These are phyloP conservation scores for Rhodotorula kratochvilovae DNA, from an alignment of 768 basidiomycete genomes.

Conservation along the genomic window DNA sequence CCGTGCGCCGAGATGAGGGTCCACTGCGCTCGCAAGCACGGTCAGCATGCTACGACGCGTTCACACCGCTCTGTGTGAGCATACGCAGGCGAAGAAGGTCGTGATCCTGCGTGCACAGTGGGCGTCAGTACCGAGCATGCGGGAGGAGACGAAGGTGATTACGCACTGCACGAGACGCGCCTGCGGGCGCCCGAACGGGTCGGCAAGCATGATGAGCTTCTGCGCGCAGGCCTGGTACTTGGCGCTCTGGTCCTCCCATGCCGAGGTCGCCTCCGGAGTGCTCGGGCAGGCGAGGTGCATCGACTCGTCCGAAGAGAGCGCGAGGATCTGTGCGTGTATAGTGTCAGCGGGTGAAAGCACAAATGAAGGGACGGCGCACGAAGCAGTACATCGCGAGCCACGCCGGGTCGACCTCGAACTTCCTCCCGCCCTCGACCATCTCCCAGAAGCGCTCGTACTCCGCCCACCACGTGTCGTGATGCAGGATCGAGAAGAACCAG, in stretches of 20 bases:
- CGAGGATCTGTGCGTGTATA: conserved; percentile 18
- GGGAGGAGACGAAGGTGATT: rapidly evolving
- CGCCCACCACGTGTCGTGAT: not conserved
- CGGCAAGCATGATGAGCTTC: conserved; percentile 12
- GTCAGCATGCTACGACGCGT: too few relatives aligned
- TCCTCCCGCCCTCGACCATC: conserved; percentile 16
- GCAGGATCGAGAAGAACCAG: conserved; percentile 9
- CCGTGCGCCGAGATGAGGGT: conserved; percentile 10
- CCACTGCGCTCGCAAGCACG: not conserved
- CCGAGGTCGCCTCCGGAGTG: not conserved
- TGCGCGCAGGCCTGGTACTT: conserved; percentile 17
- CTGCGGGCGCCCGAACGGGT: conserved; percentile 17
- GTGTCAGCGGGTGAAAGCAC: not conserved
- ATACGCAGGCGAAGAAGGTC: conserved; percentile 17
- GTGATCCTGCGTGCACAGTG: not conserved
- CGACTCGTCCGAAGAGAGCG: conserved; percentile 14
- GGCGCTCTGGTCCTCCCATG: not conserved
- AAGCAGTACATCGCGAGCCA: conserved; percentile 17
- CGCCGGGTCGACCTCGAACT: conserved; percentile 25
- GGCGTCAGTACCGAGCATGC: too few relatives aligned
- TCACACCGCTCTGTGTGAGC: too few relatives aligned
- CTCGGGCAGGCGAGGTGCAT: not conserved
- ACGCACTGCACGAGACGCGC: conserved; percentile 21
- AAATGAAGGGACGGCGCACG: conserved; percentile 1
- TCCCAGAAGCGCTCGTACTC: conserved; percentile 24